phyloP scores from a whole-genome alignment of 1,284 basidiomycete genomes.

The Pterulicium gracile region DNA sequence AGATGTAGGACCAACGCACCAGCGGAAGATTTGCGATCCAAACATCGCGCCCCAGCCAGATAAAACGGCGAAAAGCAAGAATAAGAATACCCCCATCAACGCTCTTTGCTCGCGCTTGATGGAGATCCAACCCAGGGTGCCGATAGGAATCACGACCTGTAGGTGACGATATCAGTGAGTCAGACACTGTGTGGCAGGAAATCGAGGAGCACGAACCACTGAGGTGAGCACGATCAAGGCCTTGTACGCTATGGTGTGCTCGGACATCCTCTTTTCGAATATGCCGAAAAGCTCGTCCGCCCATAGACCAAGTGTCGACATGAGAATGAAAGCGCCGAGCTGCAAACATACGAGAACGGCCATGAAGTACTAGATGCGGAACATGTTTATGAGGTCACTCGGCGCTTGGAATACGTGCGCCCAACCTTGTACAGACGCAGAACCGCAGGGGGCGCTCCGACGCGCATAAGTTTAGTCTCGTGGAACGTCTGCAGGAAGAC shows the following conservation, averaged over 20 bases:
- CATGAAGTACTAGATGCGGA: constrained; percentile 33
- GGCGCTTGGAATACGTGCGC: neutral
- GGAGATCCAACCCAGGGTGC: constrained; percentile 38
- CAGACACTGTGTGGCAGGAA: neutral
- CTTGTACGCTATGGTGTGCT: constrained; percentile 30
- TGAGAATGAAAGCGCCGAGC: constrained; percentile 40
- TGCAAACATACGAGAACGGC: constrained; percentile 46
- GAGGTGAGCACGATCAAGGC: constrained; percentile 32
- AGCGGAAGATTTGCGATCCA: constrained; percentile 39
- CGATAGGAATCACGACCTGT: constrained; percentile 32
- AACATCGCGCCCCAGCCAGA: constrained; percentile 40
- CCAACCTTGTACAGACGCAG: constrained; percentile 38
- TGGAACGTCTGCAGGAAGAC: constrained; percentile 27
- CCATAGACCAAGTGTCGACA: constrained; percentile 43
- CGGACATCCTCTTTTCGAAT: constrained; percentile 30
- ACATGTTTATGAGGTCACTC: neutral
- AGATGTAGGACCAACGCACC: constrained; percentile 18
- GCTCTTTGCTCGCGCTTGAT: constrained; percentile 33
- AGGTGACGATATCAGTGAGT: constrained; percentile 1
- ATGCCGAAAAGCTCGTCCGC: constrained; percentile 39
- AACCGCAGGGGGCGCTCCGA: constrained; percentile 40
- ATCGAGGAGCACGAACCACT: constrained; percentile 23
- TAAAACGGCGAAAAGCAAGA: constrained; percentile 26
- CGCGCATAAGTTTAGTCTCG: constrained; percentile 36
- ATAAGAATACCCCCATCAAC: constrained; percentile 33